These are phyloP conservation scores for Hibiscus tridactylites DNA, from an alignment of 345 rosid species.

Conservation along the genomic window DNA sequence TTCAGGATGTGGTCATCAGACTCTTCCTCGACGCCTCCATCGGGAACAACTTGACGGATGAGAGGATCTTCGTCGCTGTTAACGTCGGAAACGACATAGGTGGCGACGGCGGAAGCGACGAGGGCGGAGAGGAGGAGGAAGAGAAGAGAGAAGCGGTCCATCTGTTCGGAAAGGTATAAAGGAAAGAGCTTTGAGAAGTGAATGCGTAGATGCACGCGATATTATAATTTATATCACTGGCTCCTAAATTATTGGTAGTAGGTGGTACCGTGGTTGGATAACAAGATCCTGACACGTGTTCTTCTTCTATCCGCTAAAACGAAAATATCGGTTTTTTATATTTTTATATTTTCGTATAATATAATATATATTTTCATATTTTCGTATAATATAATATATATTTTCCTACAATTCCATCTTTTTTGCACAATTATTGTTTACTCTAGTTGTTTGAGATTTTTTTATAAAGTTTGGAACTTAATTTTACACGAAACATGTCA, in stretches of 20 bases:
- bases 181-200: background rate
- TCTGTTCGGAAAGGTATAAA: background rate
- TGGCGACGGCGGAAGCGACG: constrained; percentile 9
- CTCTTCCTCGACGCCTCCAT: constrained; percentile 15
- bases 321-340: background rate
- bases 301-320: background rate
- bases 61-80: constrained; percentile 27
- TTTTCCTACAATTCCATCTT: too few relatives aligned
- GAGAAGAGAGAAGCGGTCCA: constrained; percentile 26
- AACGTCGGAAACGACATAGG: background rate
- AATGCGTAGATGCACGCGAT: background rate
- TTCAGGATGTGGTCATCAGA: constrained; percentile 33
- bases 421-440: background rate
- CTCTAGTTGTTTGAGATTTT: too few relatives aligned
- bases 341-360: background rate
- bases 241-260: background rate
- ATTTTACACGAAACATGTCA: too few relatives aligned
- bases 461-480: too few relatives aligned
- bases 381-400: too few relatives aligned
- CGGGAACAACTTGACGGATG: constrained; percentile 75
- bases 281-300: background rate
- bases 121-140: constrained; percentile 23
- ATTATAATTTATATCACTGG: background rate
- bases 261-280: background rate
- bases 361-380: background rate